These are phyloP conservation scores for Lyophyllum decastes DNA, from an alignment of 768 basidiomycete species.

Conservation along the genomic window DNA sequence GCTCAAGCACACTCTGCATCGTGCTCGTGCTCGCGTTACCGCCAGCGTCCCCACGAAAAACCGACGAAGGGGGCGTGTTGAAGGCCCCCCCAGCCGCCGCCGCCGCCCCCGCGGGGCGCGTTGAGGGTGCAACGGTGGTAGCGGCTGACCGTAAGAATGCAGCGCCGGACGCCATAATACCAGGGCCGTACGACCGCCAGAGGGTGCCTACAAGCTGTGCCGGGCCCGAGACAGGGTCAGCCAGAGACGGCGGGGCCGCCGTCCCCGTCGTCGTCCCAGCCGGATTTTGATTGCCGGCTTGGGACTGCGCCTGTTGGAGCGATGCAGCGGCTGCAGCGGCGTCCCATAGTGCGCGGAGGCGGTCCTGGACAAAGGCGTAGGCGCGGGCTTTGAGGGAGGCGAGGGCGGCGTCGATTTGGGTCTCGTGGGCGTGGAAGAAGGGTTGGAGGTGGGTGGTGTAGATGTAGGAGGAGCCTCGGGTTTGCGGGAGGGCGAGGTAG, in stretches of 20 bases:
- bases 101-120: too few relatives aligned
- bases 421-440: conserved; percentile 80
- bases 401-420: conserved; percentile 81
- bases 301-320: background rate
- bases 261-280: conserved; percentile 28
- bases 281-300: conserved; percentile 17
- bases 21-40: too few relatives aligned
- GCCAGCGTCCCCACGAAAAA: conserved; percentile 15
- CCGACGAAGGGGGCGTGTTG: conserved; percentile 29
- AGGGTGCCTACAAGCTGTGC: conserved; percentile 64
- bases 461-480: conserved; percentile 83
- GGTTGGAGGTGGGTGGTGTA: conserved; percentile 82
- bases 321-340: conserved; percentile 48
- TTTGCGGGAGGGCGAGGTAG: conserved; percentile 89
- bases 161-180: conserved; percentile 67
- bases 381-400: conserved; percentile 59
- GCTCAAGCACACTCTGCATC: conserved; percentile 38
- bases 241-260: conserved; percentile 49
- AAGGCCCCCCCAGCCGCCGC: background rate
- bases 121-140: too few relatives aligned
- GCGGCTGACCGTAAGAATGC: conserved; percentile 59
- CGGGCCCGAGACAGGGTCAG: conserved; percentile 62
- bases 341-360: conserved; percentile 66
- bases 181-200: conserved; percentile 81
- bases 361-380: conserved; percentile 67